Evolutionary conservation across 106 monocot species (phyloP), one percentile per base, ranked within the genome.

Genomic region (Ottelia alismoides): DNA sequence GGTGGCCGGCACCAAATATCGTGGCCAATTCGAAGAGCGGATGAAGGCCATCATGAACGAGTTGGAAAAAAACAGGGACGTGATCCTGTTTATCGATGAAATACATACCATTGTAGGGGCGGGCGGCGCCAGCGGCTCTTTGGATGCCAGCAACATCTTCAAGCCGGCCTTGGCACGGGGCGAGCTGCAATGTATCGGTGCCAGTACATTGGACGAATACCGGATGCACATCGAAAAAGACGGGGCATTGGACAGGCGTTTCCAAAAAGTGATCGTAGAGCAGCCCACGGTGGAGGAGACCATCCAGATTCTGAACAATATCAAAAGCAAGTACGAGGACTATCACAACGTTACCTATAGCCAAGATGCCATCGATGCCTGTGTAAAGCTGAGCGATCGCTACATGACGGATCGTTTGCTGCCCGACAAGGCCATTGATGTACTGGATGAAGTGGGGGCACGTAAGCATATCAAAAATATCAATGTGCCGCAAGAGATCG

Each of bases 181-280:
- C 14, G 35, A 40, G 20, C 48, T 48, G 18, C 48, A 48, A n/a
- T 48, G 48, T 48, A 48, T 48, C 20, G 48, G 48, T 18, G 48
- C 35, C 35, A 40, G 9, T 6, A 40, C 35, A 40, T 14, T 40
- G 4, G 35, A 40, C 14, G 14, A 40, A 48, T 48, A 48, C 48
- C 14, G 48, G 48, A 48, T 18, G 48, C 48, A 48, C 18, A 48
- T 48, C 2, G 48, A 48, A n/a, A 48, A 48, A 48, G 48, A 48
- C 48, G 18, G 18, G 20, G 48, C 48, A 6, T 40, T 40, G 35
- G 35, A 40, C 4, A 40, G 35, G 35, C 4, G 35, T 6, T 40
- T 40, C 14, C 35, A 40, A 40, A 4, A 4, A 6, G 35, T 40
- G 14, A 40, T 40, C 4, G 35, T 40, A 14, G 9, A 4, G 14